Percentiles rank a stretch among this genome's conserved stretches.
phyloP scores from a whole-genome alignment of 495 filamentous ascomycete species.

The Physcia stellaris region DNA sequence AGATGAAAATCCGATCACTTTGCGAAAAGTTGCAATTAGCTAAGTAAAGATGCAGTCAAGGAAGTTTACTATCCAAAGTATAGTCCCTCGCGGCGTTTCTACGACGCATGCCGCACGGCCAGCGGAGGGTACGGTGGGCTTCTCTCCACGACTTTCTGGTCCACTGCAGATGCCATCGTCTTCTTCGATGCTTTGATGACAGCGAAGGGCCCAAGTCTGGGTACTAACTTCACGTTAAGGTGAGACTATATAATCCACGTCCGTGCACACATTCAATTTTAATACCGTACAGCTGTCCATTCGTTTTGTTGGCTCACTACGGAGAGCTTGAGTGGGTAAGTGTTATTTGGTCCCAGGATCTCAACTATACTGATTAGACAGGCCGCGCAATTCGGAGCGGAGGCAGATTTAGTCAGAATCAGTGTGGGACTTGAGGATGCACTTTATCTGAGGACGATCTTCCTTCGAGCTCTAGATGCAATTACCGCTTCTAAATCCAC shows the following conservation, averaged over 20 bases:
- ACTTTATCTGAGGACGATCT: conserved; percentile 37
- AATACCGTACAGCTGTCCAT: conserved; percentile 49
- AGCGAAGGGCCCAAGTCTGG: conserved; percentile 85
- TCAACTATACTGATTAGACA: conserved; percentile 10
- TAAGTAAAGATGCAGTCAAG: conserved; percentile 41
- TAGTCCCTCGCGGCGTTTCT: conserved; percentile 50
- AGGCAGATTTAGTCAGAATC: conserved; percentile 63
- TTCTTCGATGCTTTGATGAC: conserved; percentile 84
- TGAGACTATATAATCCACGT: conserved; percentile 15
- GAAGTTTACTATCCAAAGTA: conserved; percentile 78
- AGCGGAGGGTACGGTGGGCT: conserved; percentile 84
- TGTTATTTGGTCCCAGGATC: conserved; percentile 5
- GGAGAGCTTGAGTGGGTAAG: conserved; percentile 77
- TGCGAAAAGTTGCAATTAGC: not conserved
- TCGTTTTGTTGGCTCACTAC: conserved; percentile 85
- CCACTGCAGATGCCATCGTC: conserved; percentile 51
- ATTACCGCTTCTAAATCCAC: no score
- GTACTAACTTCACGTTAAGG: conserved; percentile 90
- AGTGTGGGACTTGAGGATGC: conserved; percentile 84
- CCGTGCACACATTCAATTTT: conserved; percentile 5
- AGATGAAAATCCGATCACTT: no score
- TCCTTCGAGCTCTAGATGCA: conserved; percentile 36
- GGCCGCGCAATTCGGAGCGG: conserved; percentile 67
- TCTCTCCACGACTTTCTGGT: conserved; percentile 67
- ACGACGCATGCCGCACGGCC: conserved; percentile 63